phyloP scores from a whole-genome alignment of 345 rosid genomes.

The Citrus mangshanensis region DNA sequence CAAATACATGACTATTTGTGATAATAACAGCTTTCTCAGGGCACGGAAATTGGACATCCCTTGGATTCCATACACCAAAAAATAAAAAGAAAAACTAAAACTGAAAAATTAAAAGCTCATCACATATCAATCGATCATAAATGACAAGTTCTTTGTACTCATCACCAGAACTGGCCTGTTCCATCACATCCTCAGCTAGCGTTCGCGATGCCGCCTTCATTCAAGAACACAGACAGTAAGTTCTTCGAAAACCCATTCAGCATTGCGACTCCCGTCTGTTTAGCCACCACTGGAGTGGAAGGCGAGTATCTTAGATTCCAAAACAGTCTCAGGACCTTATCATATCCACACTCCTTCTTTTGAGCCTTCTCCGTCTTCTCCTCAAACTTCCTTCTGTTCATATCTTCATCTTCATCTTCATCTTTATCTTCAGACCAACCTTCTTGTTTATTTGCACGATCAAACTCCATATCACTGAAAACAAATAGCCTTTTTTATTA shows the following conservation, averaged over 20 bases:
- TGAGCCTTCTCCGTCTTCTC: too few relatives aligned
- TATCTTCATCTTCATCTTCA: too few relatives aligned
- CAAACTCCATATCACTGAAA: too few relatives aligned
- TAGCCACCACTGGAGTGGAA: background rate
- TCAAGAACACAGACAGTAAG: slow-evolving; percentile 11
- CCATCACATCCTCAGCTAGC: slow-evolving; percentile 7
- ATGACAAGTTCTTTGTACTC: slow-evolving; percentile 11
- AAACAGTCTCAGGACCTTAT: slow-evolving; percentile 19
- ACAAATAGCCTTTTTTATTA: too few relatives aligned
- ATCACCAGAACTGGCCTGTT: slow-evolving; percentile 4
- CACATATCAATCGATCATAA: background rate
- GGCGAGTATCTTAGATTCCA: slow-evolving; percentile 10
- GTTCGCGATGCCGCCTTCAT: background rate
- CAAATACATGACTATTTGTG: too few relatives aligned
- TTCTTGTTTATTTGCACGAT: too few relatives aligned
- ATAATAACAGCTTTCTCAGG: too few relatives aligned
- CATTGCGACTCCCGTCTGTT: slow-evolving; percentile 11
- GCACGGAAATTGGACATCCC: background rate
- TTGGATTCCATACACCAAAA: background rate
- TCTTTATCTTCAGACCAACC: too few relatives aligned
- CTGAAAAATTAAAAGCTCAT: too few relatives aligned
- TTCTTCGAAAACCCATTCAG: slow-evolving; percentile 23
- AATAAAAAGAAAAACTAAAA: background rate
- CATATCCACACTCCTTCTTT: background rate
- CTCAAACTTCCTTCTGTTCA: too few relatives aligned